Conservation (phyloP, 176 grass and related monocot species). For the Phoenix roebelenii region DNA sequence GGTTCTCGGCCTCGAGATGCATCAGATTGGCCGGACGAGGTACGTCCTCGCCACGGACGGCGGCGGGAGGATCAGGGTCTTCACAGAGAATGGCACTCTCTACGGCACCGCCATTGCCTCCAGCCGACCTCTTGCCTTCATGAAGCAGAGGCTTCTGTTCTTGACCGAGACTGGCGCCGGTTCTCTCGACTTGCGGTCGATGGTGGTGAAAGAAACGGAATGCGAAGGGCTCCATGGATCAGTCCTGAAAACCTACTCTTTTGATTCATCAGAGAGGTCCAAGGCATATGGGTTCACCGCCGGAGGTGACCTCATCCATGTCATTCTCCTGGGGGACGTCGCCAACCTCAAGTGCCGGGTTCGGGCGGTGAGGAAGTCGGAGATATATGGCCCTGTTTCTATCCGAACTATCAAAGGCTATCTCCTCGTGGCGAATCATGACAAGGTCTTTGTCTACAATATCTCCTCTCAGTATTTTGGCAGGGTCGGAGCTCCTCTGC, state of each 20-base stretch:
- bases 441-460: slow-evolving; percentile 78
- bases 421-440: slow-evolving; percentile 64
- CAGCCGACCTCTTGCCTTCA: slow-evolving; percentile 60
- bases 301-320: slow-evolving; percentile 66
- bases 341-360: slow-evolving; percentile 85
- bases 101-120: slow-evolving; percentile 81
- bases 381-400: slow-evolving; percentile 45
- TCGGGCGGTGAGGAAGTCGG: slow-evolving; percentile 53
- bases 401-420: slow-evolving; percentile 82
- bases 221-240: slow-evolving; percentile 75
- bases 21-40: slow-evolving; percentile 47
- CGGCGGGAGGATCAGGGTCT: slow-evolving; percentile 67
- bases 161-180: slow-evolving; percentile 68
- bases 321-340: slow-evolving; percentile 73
- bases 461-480: slow-evolving; percentile 81
- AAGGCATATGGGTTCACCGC: slow-evolving; percentile 87
- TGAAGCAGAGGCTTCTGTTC: slow-evolving; percentile 89
- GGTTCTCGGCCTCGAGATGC: slow-evolving; percentile 62
- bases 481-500: slow-evolving; percentile 58
- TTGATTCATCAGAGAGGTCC: slow-evolving; percentile 70
- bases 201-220: slow-evolving; percentile 64
- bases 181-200: slow-evolving; percentile 71
- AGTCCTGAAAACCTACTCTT: slow-evolving; percentile 55
- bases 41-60: slow-evolving; percentile 72
- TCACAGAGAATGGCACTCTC: no score